Percentiles rank a stretch among this genome's conserved stretches.
phyloP scores from a whole-genome alignment of 257 asterid genomes.

The Anisodus acutangulus region DNA sequence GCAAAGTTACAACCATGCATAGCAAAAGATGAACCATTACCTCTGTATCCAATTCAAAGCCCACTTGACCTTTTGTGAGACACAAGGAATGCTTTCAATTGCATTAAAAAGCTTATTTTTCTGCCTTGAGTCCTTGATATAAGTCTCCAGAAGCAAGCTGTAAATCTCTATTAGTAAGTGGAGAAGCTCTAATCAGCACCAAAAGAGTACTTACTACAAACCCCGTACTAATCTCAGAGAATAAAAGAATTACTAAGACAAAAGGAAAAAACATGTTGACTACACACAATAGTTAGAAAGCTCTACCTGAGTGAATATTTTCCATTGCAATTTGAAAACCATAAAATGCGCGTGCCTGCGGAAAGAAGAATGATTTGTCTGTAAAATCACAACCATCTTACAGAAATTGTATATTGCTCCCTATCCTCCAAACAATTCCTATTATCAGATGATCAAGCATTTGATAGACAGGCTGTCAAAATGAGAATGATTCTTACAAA shows the following conservation, averaged over 20 bases:
- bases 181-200: conserved; percentile 39
- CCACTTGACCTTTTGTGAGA: conserved; percentile 76
- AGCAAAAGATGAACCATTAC: conserved; percentile 38
- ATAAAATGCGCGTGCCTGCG: conserved; percentile 85
- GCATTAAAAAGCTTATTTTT: conserved; percentile 69
- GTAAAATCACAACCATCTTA: neutral
- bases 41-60: conserved; percentile 83
- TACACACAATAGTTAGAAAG: conserved; percentile 32
- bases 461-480: neutral
- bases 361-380: conserved; percentile 33
- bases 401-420: neutral
- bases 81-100: conserved; percentile 65
- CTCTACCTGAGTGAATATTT: conserved; percentile 78
- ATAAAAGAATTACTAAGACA: neutral
- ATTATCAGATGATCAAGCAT: neutral
- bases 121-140: conserved; percentile 71
- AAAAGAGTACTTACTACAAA: conserved; percentile 22
- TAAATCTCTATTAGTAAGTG: conserved; percentile 67
- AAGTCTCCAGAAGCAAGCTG: conserved; percentile 85
- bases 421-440: neutral
- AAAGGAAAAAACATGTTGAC: neutral
- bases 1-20: neutral
- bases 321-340: conserved; percentile 87
- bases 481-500: neutral
- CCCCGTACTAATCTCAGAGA: neutral